A percentile compares a stretch with the other conserved stretches of the same genome.
These are phyloP conservation scores for Phytopythium chamaehyphon DNA, from an alignment of 352 stramenopile species.

Conservation along the genomic window DNA sequence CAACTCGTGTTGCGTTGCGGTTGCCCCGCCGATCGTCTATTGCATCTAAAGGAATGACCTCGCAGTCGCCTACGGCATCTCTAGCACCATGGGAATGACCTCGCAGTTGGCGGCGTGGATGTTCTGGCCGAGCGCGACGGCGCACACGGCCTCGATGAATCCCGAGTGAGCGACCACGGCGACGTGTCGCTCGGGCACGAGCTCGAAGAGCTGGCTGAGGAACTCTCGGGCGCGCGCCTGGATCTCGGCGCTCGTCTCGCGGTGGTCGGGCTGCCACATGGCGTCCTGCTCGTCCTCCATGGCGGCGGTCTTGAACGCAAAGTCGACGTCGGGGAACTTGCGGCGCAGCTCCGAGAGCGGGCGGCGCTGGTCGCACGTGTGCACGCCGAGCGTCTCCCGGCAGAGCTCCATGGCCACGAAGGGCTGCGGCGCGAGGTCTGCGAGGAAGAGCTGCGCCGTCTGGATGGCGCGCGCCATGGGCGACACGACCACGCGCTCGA, in stretches of 20 bases:
- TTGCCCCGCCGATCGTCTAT: too few relatives aligned
- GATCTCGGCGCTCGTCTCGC: constrained; percentile 62
- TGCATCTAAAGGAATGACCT: too few relatives aligned
- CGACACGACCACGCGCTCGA: constrained; percentile 67
- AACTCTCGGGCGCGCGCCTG: constrained; percentile 39
- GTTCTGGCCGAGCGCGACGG: constrained; percentile 30
- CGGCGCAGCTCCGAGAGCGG: constrained; percentile 31
- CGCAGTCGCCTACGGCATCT: constrained; percentile 11
- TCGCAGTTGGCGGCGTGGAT: constrained; percentile 47
- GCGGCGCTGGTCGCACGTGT: constrained; percentile 67
- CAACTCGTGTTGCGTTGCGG: too few relatives aligned
- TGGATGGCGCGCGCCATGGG: constrained; percentile 65
- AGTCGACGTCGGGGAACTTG: constrained; percentile 64
- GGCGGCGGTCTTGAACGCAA: constrained; percentile 18
- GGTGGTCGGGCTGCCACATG: constrained; percentile 51
- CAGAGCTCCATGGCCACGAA: constrained; percentile 64
- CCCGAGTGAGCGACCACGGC: constrained; percentile 61
- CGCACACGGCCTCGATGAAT: constrained; percentile 61
- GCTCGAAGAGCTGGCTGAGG: constrained; percentile 44
- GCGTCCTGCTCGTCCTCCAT: constrained; percentile 51
- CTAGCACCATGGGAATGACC: constrained; percentile 38
- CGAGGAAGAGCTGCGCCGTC: constrained; percentile 65
- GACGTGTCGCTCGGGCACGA: constrained; percentile 48
- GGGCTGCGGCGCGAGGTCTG: constrained; percentile 25
- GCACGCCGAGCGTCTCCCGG: constrained; percentile 54